A percentile compares a stretch with the other conserved stretches of the same genome.
These are phyloP conservation scores for Globisporangium echinulatum DNA, from an alignment of 352 stramenopile species.

Conservation along the genomic window DNA sequence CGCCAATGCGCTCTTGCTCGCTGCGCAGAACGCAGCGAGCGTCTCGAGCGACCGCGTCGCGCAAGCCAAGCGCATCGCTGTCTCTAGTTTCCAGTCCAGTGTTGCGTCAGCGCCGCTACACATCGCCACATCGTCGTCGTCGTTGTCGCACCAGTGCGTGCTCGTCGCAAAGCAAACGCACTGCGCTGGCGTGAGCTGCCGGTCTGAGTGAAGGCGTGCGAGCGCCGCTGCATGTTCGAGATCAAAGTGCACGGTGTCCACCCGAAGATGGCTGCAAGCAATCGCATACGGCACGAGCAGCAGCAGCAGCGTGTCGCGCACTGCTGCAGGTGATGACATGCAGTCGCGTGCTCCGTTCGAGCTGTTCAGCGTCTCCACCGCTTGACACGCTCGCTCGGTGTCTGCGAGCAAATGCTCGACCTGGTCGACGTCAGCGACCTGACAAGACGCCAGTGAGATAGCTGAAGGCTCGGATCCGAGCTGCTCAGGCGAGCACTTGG, in stretches of 20 bases:
- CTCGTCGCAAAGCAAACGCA: slow-evolving; percentile 1
- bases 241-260: slow-evolving; percentile 19
- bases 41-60: slow-evolving; percentile 1
- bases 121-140: neutral
- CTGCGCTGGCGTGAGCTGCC: neutral
- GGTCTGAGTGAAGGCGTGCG: neutral
- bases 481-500: neutral
- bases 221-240: slow-evolving; percentile 11
- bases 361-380: neutral
- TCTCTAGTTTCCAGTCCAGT: neutral
- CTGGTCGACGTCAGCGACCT: neutral
- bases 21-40: slow-evolving; percentile 10
- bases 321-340: neutral
- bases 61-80: slow-evolving; percentile 3
- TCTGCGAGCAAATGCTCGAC: neutral
- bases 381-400: neutral
- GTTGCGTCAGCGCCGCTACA: too few species aligned
- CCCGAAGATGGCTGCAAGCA: slow-evolving; percentile 15
- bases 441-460: neutral
- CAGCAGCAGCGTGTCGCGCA: slow-evolving; percentile 11
- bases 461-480: neutral
- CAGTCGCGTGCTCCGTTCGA: neutral
- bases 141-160: neutral
- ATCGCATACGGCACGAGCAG: slow-evolving; percentile 20
- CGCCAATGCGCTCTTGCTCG: slow-evolving; percentile 3